Conservation (phyloP, 2,329 filamentous ascomycete species). For the Colletotrichum graminicola region DNA sequence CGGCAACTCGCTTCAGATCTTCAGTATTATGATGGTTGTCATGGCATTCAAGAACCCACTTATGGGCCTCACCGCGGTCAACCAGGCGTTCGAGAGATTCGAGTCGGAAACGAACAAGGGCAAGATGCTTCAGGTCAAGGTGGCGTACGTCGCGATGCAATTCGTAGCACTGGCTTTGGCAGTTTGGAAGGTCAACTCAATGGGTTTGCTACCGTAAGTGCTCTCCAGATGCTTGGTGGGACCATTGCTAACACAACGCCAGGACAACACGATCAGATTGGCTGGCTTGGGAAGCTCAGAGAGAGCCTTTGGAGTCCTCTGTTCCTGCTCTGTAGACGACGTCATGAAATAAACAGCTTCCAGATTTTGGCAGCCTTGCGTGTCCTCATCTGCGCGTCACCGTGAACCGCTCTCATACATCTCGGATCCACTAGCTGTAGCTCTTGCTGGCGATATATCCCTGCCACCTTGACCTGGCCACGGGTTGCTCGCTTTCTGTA, state of each 20-base stretch:
- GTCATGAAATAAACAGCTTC: slow-evolving; percentile 1
- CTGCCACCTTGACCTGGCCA: background rate
- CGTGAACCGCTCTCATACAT: background rate
- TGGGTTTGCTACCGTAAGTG: slow-evolving; percentile 92
- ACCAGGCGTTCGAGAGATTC: slow-evolving; percentile 90
- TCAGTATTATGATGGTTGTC: slow-evolving; percentile 99
- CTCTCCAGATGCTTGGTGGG: background rate
- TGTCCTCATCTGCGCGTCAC: background rate
- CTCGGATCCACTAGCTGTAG: background rate
- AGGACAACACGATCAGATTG: slow-evolving; percentile 97
- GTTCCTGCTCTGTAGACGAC: slow-evolving; percentile 68
- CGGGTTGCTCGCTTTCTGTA: background rate
- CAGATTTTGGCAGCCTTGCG: background rate
- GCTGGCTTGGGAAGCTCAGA: slow-evolving; percentile 92
- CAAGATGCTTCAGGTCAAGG: slow-evolving; percentile 85
- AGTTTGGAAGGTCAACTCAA: slow-evolving; percentile 95
- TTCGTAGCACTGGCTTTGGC: slow-evolving; percentile 85
- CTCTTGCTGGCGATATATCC: background rate
- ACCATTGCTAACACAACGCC: slow-evolving; percentile 31
- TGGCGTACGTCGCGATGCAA: slow-evolving; percentile 90
- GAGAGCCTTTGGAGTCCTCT: slow-evolving; percentile 75
- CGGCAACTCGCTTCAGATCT: slow-evolving; percentile 97
- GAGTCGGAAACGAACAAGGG: slow-evolving; percentile 82
- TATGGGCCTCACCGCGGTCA: slow-evolving; percentile 83
- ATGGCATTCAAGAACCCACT: slow-evolving; percentile 99